Evolutionary conservation across 331 rosid genomes (phyloP).

Genomic region (Arachis monticola): DNA sequence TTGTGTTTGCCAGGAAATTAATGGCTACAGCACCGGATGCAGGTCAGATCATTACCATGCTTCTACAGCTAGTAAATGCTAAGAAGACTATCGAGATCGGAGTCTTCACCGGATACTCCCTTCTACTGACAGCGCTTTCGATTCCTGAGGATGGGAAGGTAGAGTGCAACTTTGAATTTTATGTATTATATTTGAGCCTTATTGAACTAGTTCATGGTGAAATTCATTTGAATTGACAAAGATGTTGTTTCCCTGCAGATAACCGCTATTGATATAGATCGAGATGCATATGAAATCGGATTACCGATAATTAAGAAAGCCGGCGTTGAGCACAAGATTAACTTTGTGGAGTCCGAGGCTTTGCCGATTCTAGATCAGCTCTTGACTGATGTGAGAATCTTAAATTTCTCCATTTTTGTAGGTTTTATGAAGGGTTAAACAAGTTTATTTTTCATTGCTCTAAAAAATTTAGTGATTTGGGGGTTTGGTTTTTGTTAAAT

Average conservation of each 20-base stretch:
- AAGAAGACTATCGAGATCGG: conserved; percentile 62
- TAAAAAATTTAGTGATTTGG: no score
- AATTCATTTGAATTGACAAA: not conserved
- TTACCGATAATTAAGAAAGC: conserved; percentile 50
- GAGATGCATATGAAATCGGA: conserved; percentile 44
- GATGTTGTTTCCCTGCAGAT: conserved; percentile 35
- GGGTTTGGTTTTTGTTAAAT: not conserved
- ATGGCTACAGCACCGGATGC: conserved; percentile 42
- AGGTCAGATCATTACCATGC: conserved; percentile 45
- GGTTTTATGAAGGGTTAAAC: not conserved
- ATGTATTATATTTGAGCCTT: not conserved
- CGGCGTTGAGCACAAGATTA: conserved; percentile 52
- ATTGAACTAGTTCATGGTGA: not conserved
- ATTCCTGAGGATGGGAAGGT: conserved; percentile 73
- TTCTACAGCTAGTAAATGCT: conserved; percentile 48
- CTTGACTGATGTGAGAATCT: conserved; percentile 42
- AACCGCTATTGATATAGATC: conserved; percentile 46
- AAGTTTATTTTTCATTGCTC: no score
- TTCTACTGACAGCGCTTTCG: conserved; percentile 67
- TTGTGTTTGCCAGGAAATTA: conserved; percentile 33
- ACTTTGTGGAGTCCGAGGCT: conserved; percentile 49
- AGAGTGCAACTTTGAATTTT: not conserved
- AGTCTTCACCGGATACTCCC: conserved; percentile 71
- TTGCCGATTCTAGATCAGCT: conserved; percentile 49
- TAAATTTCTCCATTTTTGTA: not conserved